Evolutionary conservation across 1,139 yeast genomes (phyloP).

Genomic region (Lodderomyces metapsilosis): DNA sequence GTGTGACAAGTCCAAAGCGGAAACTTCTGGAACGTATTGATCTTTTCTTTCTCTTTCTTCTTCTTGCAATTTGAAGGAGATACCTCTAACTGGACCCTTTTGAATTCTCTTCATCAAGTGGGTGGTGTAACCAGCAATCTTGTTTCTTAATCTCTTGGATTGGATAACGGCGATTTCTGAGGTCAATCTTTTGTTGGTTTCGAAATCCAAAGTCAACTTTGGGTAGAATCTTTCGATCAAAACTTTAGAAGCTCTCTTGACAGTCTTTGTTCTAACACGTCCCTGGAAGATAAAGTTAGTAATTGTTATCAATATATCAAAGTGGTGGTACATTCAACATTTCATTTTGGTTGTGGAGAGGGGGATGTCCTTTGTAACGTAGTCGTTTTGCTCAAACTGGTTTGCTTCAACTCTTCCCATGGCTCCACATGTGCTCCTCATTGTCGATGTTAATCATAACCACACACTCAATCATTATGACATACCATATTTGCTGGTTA

Average conservation of each 20-base stretch:
- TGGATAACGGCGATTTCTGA: constrained; percentile 98
- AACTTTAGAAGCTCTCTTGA: constrained; percentile 99
- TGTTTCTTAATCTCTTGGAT: constrained; percentile 99
- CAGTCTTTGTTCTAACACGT: constrained; percentile 99
- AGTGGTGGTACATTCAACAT: too few relatives aligned
- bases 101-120: constrained; percentile 99
- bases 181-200: constrained; percentile 99
- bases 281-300: constrained; percentile 55
- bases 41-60: constrained; percentile 99
- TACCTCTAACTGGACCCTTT: constrained; percentile 99
- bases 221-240: constrained; percentile 99
- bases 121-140: constrained; percentile 99
- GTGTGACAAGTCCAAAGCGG: constrained; percentile 98
- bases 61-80: constrained; percentile 99
- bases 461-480: constrained; percentile 10
- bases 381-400: too few relatives aligned
- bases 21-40: constrained; percentile 99
- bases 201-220: constrained; percentile 98
- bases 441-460: neutral
- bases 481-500: constrained; percentile 42
- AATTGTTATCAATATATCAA: constrained; percentile 10
- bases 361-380: too few relatives aligned
- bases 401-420: neutral
- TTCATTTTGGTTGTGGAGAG: too few relatives aligned
- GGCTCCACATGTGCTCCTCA: neutral